Conservation (phyloP, 2,329 filamentous ascomycete species). For the Sporothrix pseudoabietina region DNA sequence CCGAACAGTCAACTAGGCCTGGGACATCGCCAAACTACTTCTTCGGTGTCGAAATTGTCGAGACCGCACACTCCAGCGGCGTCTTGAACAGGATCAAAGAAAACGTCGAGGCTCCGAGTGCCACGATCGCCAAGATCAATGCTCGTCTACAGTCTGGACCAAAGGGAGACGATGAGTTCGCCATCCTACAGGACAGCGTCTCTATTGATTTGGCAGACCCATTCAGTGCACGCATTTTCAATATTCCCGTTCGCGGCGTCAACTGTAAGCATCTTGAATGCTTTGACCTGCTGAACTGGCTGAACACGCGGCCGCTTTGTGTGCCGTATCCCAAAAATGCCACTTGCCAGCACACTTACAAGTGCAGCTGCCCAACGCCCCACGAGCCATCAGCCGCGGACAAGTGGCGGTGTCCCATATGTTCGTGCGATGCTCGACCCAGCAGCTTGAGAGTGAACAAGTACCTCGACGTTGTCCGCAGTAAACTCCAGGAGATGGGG, state of each 20-base stretch:
- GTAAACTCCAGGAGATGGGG: slow-evolving; percentile 53
- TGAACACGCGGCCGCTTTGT: slow-evolving; percentile 64
- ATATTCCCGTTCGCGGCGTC: slow-evolving; percentile 69
- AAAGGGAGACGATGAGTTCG: slow-evolving; percentile 63
- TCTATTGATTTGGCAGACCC: slow-evolving; percentile 68
- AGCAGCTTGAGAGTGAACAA: slow-evolving; percentile 69
- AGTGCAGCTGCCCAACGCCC: slow-evolving; percentile 44
- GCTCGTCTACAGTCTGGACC: slow-evolving; percentile 41
- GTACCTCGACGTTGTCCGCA: slow-evolving; percentile 67
- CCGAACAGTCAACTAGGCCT: slow-evolving; percentile 35
- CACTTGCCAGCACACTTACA: slow-evolving; percentile 42
- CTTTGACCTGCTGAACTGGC: slow-evolving; percentile 84
- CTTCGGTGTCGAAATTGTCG: slow-evolving; percentile 70
- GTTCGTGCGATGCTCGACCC: slow-evolving; percentile 75
- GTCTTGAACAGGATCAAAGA: slow-evolving; percentile 47
- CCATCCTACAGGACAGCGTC: slow-evolving; percentile 59
- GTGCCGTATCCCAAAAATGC: slow-evolving; percentile 37
- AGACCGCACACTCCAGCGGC: slow-evolving; percentile 53
- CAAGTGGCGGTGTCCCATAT: slow-evolving; percentile 86
- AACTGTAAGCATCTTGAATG: slow-evolving; percentile 79
- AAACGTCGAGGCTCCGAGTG: slow-evolving; percentile 46
- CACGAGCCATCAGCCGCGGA: slow-evolving; percentile 62
- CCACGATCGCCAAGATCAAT: slow-evolving; percentile 62
- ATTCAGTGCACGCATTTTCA: slow-evolving; percentile 65
- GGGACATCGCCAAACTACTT: slow-evolving; percentile 41